Evolutionary conservation across 371 early-diverging fungal species (phyloP).

Genomic region (Rhizomucor miehei): DNA sequence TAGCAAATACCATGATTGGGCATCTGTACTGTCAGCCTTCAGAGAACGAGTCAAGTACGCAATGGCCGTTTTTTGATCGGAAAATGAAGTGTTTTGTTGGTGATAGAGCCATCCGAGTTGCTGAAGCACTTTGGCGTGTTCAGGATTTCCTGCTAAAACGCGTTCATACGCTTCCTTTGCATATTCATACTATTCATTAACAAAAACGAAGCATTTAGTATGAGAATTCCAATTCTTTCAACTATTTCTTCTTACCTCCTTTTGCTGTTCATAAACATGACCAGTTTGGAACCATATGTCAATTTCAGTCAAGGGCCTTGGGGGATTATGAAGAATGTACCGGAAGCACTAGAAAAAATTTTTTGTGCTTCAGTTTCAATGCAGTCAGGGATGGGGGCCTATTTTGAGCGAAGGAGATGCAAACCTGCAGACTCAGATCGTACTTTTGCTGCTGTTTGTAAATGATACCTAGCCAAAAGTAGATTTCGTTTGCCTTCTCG

Average conservation of each 20-base stretch:
- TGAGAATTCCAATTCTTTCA: background rate
- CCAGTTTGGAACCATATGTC: conserved; percentile 99
- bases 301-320: conserved; percentile 86
- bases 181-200: conserved; percentile 48
- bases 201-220: background rate
- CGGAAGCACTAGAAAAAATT: conserved; percentile 73
- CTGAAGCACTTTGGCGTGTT: conserved; percentile 93
- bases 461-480: conserved; percentile 95
- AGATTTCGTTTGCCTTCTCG: conserved; percentile 95
- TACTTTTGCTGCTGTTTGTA: conserved; percentile 95
- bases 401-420: background rate
- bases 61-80: conserved; percentile 82
- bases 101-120: conserved; percentile 96
- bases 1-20: conserved; percentile 93
- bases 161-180: conserved; percentile 95
- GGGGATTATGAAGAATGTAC: conserved; percentile 87
- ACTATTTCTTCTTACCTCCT: conserved; percentile 57
- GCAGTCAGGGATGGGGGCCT: no score
- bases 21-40: conserved; percentile 83
- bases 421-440: conserved; percentile 76
- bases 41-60: conserved; percentile 79
- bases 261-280: conserved; percentile 93
- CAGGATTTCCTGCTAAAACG: conserved; percentile 83
- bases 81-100: conserved; percentile 75
- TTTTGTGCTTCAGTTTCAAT: no score